Conservation (phyloP, 371 early-diverging fungal species). For the Mortierella sp. region DNA sequence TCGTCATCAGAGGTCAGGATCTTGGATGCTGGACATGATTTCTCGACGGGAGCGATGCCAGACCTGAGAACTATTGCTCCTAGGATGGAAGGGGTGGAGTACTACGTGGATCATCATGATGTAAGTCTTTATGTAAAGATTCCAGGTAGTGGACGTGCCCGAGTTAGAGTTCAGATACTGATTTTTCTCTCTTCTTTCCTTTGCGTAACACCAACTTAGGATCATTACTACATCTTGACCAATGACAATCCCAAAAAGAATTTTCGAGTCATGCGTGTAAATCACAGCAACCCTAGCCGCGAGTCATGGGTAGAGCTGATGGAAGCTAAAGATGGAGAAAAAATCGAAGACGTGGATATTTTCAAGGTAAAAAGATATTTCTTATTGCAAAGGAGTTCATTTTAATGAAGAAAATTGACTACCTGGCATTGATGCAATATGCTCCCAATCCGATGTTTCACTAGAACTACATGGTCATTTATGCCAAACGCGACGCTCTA, state of each 20-base stretch:
- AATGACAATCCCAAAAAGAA: constrained; percentile 73
- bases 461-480: constrained; percentile 72
- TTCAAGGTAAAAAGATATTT: constrained; percentile 63
- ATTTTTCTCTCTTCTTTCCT: background rate
- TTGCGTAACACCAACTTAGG: too few relatives aligned
- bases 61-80: constrained; percentile 66
- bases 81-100: constrained; percentile 73
- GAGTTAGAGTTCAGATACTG: too few relatives aligned
- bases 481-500: constrained; percentile 71
- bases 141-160: too few relatives aligned
- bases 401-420: background rate
- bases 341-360: constrained; percentile 88
- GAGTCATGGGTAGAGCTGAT: constrained; percentile 74
- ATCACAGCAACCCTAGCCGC: constrained; percentile 56
- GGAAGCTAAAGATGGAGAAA: constrained; percentile 69
- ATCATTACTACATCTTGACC: constrained; percentile 79
- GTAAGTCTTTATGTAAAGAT: constrained; percentile 56
- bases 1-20: constrained; percentile 82
- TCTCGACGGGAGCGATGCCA: constrained; percentile 48
- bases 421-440: too few relatives aligned
- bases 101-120: constrained; percentile 86
- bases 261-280: constrained; percentile 72
- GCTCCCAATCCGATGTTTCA: too few relatives aligned
- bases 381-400: background rate
- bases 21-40: constrained; percentile 65